Evolutionary conservation across 1,284 basidiomycete species (phyloP), one percentile per base, ranked within the genome.

Genomic region (Moesziomyces antarcticus): DNA sequence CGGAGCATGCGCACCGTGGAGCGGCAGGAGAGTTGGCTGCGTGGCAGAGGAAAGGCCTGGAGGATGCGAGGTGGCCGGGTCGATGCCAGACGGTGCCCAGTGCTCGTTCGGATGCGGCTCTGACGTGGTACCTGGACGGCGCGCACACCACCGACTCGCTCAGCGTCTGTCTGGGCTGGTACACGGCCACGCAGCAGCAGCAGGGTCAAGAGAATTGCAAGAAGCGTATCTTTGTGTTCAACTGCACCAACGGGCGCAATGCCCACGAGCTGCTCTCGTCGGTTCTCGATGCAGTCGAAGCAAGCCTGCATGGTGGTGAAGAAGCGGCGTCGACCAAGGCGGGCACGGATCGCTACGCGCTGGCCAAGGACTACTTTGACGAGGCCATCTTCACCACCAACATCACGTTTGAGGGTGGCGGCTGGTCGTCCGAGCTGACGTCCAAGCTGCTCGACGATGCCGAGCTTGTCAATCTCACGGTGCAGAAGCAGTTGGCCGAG

Each of bases 71-170:
- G 64, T 99, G 96, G 96, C 96, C 97, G 3, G 97, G 97, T n/a
- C 89, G 97, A 44, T 99, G 97, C 84, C 97, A 99, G 85, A 89
- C 88, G 1, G 89, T 97, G 8, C 65, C 75, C 3, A 58, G 42
- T 18, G 91, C 93, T 73, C 52, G 44, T 2, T 18, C 16, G 13
- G 50, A 50, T 10, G 43, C 82, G 3, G 79, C 82, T 5, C 86
- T 89, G 11, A 92, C 89, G 1, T 99, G 94, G 94, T 93, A 91
- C 84, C 86, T 99, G 24, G 97, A 99, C 83, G 97, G 97, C 1
- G 95, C 96, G 14, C 97, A 99, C 84, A 99, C 97, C 0, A 86
- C 89, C 14, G 97, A 99, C 83, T 97, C 93, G 79, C 87, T 99
- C 30, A 88, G 89, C 47, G 93, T 90, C 64, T 96, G 95, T 77